These are phyloP conservation scores for Inga laurina DNA, from an alignment of 306 rosid genomes.

Conservation along the genomic window DNA sequence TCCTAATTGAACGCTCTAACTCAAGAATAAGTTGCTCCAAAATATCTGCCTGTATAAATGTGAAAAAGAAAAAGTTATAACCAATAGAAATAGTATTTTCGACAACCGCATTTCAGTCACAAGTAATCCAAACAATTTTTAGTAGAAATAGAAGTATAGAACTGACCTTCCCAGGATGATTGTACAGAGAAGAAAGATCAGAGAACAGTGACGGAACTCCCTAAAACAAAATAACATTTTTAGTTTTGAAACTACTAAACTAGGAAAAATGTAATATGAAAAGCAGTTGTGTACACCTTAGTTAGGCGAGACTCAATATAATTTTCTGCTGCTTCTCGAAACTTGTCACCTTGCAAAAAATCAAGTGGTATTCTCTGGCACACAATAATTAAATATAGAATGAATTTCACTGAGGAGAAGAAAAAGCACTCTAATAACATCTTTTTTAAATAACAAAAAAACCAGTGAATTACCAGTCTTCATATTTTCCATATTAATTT, in stretches of 20 bases:
- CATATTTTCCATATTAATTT: slow-evolving; percentile 5
- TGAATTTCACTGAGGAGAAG: not conserved
- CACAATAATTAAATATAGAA: slow-evolving; percentile 21
- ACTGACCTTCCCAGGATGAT: slow-evolving; percentile 90
- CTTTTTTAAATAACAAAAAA: not conserved
- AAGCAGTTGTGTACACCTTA: slow-evolving; percentile 55
- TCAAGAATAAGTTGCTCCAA: slow-evolving; percentile 83
- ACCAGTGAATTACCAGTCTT: not conserved
- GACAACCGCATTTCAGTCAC: not conserved
- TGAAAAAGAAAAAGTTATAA: slow-evolving; percentile 15
- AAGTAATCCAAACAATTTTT: not conserved
- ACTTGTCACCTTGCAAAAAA: slow-evolving; percentile 81
- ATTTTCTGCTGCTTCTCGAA: slow-evolving; percentile 80
- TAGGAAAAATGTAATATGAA: slow-evolving; percentile 16
- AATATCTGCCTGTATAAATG: slow-evolving; percentile 76
- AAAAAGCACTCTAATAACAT: not conserved
- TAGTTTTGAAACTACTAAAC: slow-evolving; percentile 26
- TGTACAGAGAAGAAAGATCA: slow-evolving; percentile 90
- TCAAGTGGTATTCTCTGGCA: slow-evolving; percentile 96
- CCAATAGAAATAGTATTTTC: slow-evolving; percentile 17
- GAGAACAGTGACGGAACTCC: slow-evolving; percentile 97
- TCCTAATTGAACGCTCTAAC: slow-evolving; percentile 74
- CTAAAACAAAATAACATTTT: slow-evolving; percentile 50
- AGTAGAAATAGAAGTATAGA: slow-evolving; percentile 32
- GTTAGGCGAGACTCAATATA: slow-evolving; percentile 90